Evolutionary conservation across 1,139 yeast species (phyloP).

Genomic region (Diutina rugosa): DNA sequence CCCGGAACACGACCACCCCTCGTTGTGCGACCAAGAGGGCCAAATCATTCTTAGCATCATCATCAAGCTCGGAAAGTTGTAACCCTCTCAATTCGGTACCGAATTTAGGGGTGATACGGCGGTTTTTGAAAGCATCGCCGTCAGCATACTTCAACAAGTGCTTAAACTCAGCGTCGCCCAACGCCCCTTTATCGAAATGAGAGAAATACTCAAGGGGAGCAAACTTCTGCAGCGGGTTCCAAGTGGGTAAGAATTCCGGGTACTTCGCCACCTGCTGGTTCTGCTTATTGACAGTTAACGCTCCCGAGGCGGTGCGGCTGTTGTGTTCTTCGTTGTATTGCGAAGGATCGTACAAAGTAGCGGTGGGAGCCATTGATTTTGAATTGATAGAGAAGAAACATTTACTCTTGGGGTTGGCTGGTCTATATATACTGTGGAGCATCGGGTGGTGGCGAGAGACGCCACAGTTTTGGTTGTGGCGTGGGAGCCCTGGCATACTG

Average conservation of each 20-base stretch:
- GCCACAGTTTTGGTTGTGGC: background rate
- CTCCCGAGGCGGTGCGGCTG: conserved; percentile 12
- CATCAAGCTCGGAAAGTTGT: conserved; percentile 15
- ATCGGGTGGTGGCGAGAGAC: background rate
- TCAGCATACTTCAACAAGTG: background rate
- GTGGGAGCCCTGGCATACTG: too few species aligned
- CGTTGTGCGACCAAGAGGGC: conserved; percentile 26
- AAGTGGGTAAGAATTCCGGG: conserved; percentile 36
- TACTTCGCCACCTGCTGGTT: conserved; percentile 12
- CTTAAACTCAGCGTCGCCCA: background rate
- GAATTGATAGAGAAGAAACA: background rate
- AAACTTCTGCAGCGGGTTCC: conserved; percentile 31
- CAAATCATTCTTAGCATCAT: conserved; percentile 22
- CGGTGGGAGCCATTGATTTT: background rate
- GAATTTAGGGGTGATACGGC: conserved; percentile 13
- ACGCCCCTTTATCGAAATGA: conserved; percentile 21
- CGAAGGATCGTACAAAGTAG: conserved; percentile 1
- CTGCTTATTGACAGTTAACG: conserved; percentile 15
- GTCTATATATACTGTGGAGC: background rate
- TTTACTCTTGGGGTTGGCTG: too few species aligned
- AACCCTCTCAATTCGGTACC: conserved; percentile 15
- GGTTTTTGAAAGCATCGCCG: background rate
- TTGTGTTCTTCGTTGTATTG: conserved; percentile 2
- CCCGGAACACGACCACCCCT: conserved; percentile 27
- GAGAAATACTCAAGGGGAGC: conserved; percentile 35